Evolutionary conservation across 2,329 filamentous ascomycete genomes (phyloP), one percentile per base, ranked within the genome.

Genomic region (Alternaria panax): DNA sequence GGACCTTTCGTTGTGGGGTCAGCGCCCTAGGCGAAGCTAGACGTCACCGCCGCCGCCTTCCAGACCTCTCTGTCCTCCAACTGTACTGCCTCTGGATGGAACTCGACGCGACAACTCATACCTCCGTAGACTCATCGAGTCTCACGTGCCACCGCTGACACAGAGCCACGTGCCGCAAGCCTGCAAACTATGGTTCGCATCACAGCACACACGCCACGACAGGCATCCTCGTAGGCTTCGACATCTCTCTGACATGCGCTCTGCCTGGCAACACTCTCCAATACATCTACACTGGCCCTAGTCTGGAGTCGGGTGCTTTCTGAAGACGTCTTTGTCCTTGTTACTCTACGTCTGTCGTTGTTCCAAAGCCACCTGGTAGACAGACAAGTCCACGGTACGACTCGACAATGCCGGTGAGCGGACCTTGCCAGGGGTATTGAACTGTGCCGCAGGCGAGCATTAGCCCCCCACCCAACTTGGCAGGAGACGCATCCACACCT

Each of bases 1-100:
- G 60, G 60, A 56, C 57, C 47, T 27, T 27, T 54, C 32, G 41
- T 47, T 63, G 60, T 63, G 60, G 60, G 60, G 60, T 63, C 50
- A n/a, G 46, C 27, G 32, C 47, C 46, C 60, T 63, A 63, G 60
- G 60, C 60, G 60, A 63, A 60, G 47, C 27, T 59, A 32, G 27
- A 56, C 51, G 52, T 53, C 52, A 63, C 60, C 34, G 43, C 51
- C 51, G 27, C 52, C 47, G 38, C 48, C 30, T 48, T 22, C 34
- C 54, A 45, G 36, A 27, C 50, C 22, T 12, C 28, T 24, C 1
- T 51, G 14, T 40, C 34, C 22, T 11, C 14, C 27, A n/a, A 20
- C n/a, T 54, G 38, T 24, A 24, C 38, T 43, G n/a, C 32, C 20
- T 24, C 34, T 46, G 40, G 14, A 12, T 14, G 25, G 18, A 20